These are phyloP conservation scores for Guillardia theta DNA, from an alignment of 78 protist genomes.

Conservation along the genomic window DNA sequence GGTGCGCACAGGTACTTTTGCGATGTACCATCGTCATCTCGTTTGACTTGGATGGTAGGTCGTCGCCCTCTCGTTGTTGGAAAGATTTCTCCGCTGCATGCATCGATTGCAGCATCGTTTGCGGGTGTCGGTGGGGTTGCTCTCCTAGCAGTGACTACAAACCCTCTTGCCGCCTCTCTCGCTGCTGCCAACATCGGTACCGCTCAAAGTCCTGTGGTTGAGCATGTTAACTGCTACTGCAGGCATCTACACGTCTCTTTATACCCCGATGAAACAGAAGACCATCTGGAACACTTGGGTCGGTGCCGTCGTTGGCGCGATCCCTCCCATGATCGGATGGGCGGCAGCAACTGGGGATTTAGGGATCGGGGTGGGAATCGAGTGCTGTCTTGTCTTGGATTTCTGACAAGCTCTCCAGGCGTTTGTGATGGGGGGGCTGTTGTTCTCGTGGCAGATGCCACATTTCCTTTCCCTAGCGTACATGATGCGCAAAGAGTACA, in stretches of 20 bases:
- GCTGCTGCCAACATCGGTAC: too few species aligned
- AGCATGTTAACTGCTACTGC: too few species aligned
- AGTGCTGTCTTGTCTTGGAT: too few species aligned
- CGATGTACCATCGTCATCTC: too few species aligned
- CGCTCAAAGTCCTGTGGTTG: too few species aligned
- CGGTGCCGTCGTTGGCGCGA: conserved; percentile 92
- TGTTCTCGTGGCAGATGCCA: conserved; percentile 80
- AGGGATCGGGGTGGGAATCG: not conserved
- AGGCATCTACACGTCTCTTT: conserved; percentile 71
- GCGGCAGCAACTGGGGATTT: conserved; percentile 10
- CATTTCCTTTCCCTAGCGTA: conserved; percentile 13
- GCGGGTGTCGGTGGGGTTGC: conserved; percentile 40
- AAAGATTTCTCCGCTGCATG: not conserved
- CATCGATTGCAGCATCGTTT: not conserved
- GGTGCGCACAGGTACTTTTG: conserved; percentile 49
- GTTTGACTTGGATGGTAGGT: too few species aligned
- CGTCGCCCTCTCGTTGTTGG: conserved; percentile 39
- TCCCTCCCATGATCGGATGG: conserved; percentile 92
- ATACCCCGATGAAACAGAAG: conserved; percentile 85
- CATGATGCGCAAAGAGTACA: conserved; percentile 42
- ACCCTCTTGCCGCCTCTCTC: conserved; percentile 71
- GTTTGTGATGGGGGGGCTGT: conserved; percentile 49
- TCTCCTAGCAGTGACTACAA: not conserved
- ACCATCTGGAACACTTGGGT: conserved; percentile 82
- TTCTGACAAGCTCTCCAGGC: too few species aligned